Evolutionary conservation across 352 stramenopile genomes (phyloP).

Genomic region (Phytophthora brassicae): DNA sequence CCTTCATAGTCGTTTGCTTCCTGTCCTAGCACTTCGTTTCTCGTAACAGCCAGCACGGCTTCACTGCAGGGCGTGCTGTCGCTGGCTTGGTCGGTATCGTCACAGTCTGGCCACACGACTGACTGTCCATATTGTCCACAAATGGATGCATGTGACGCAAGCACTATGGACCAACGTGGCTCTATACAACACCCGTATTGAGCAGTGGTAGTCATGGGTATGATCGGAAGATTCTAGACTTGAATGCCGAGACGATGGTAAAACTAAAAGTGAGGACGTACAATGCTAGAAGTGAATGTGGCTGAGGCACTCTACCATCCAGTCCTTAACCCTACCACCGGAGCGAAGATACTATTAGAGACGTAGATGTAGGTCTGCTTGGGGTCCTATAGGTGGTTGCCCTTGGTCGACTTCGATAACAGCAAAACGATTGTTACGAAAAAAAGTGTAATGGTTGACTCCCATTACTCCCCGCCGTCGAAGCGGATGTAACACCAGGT

Average conservation of each 20-base stretch:
- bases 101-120: not conserved
- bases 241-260: not conserved
- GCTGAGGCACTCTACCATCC: not conserved
- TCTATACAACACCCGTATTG: not conserved
- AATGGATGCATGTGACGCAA: not conserved
- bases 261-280: not conserved
- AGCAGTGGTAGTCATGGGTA: not conserved
- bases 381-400: not conserved
- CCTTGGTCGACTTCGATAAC: not conserved
- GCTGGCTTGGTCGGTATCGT: not conserved
- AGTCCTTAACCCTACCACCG: not conserved
- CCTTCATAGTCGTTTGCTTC: not conserved
- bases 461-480: too few relatives aligned
- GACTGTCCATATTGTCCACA: not conserved
- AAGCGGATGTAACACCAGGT: too few relatives aligned
- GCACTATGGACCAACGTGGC: not conserved
- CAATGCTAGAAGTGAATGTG: not conserved
- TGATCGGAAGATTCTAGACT: too few relatives aligned
- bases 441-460: too few relatives aligned
- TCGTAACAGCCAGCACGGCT: not conserved
- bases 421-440: too few relatives aligned
- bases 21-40: not conserved
- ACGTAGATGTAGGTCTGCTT: not conserved
- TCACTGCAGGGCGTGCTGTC: not conserved
- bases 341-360: not conserved